phyloP scores from a whole-genome alignment of 768 basidiomycete genomes.

The Termitomyces sp. region DNA sequence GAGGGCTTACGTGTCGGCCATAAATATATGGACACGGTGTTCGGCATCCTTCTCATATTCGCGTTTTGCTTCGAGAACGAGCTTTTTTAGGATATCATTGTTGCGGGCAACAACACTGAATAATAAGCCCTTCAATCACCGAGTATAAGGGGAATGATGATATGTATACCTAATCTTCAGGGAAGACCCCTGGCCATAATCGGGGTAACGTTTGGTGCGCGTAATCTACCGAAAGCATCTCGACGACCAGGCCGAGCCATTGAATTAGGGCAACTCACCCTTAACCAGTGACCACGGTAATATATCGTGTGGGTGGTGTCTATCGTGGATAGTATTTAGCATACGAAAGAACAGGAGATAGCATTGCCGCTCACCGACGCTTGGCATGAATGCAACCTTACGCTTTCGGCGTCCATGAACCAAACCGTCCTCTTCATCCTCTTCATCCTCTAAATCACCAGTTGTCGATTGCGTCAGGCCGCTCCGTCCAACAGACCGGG shows the following conservation, averaged over 20 bases:
- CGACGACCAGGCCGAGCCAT: conserved; percentile 10
- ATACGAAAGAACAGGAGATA: conserved; percentile 4
- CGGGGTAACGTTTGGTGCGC: conserved; percentile 69
- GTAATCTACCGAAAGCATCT: conserved; percentile 51
- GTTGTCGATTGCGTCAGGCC: conserved; percentile 62
- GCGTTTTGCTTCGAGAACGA: conserved; percentile 82
- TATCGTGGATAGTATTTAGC: conserved; percentile 19
- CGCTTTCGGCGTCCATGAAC: conserved; percentile 70
- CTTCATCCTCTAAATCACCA: conserved; percentile 79
- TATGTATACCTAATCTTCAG: conserved; percentile 72
- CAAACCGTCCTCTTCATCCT: conserved; percentile 46
- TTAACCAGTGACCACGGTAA: conserved; percentile 85
- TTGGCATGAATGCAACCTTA: conserved; percentile 83
- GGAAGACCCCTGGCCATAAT: conserved; percentile 67
- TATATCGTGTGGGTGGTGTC: conserved; percentile 88
- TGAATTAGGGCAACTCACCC: conserved; percentile 39
- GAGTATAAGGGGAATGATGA: conserved; percentile 10
- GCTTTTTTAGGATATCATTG: conserved; percentile 82
- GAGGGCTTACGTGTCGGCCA: conserved; percentile 76
- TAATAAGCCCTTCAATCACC: conserved; percentile 8
- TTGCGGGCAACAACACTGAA: conserved; percentile 79
- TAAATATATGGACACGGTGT: conserved; percentile 84
- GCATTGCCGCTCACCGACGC: conserved; percentile 50
- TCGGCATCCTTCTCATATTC: conserved; percentile 90
- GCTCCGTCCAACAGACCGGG: conserved; percentile 61